Percentiles rank a stretch among this genome's conserved stretches.
phyloP scores from a whole-genome alignment of 176 grass and related monocot species.

The Eleusine coracana region DNA sequence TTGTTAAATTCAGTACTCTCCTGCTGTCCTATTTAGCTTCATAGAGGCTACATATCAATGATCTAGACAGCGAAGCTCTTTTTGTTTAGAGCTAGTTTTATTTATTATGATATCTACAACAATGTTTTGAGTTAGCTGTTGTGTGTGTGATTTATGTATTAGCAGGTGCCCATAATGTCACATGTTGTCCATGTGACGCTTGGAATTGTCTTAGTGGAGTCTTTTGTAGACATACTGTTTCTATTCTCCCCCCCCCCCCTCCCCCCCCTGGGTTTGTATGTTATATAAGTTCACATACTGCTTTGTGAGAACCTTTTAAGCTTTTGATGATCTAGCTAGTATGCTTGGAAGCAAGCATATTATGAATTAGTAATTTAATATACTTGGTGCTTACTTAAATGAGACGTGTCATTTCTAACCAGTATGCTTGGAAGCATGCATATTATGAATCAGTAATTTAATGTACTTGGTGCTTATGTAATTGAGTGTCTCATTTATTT shows the following conservation, averaged over 20 bases:
- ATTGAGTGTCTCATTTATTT: conserved; percentile 33
- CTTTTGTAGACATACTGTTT: not conserved
- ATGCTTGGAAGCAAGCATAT: not conserved
- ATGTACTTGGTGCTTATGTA: not conserved
- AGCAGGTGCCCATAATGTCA: not conserved
- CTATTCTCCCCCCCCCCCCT: not conserved
- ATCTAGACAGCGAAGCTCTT: not conserved
- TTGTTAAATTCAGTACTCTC: conserved; percentile 10
- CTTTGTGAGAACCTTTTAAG: conserved; percentile 6
- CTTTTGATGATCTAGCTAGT: conserved; percentile 6
- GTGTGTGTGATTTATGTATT: not conserved
- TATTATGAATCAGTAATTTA: conserved; percentile 16
- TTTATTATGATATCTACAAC: conserved; percentile 6
- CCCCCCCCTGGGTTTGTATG: not conserved
- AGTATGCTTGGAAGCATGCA: not conserved
- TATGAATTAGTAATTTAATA: conserved; percentile 13
- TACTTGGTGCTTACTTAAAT: conserved; percentile 7
- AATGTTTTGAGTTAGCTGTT: not conserved
- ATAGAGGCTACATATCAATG: conserved; percentile 4
- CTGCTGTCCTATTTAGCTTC: conserved; percentile 23
- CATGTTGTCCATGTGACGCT: not conserved
- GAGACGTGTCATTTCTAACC: conserved; percentile 17
- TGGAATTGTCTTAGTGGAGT: not conserved
- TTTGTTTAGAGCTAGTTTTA: not conserved
- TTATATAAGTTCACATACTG: not conserved